Evolutionary conservation across 352 stramenopile genomes (phyloP), one percentile per base, ranked within the genome.

Genomic region (Peronospora farinosa): DNA sequence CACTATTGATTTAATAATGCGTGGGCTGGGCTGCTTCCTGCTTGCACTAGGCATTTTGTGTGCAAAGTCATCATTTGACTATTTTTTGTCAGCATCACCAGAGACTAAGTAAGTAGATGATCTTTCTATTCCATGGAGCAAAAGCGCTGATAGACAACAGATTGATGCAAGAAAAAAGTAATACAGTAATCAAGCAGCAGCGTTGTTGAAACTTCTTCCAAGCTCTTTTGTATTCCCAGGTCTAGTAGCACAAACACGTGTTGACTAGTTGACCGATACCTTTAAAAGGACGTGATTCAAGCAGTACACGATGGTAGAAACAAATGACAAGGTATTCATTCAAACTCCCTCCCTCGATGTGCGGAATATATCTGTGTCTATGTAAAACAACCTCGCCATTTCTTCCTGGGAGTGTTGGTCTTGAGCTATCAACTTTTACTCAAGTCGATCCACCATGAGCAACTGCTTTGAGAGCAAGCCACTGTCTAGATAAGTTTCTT

Each of bases 41-140:
- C 70, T 95, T 17, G 81, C 70, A 23, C 69, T 95, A 35, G 84
- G 81, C 3, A 46, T 84, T 3, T 54, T 91, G 15, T 95, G 81
- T 50, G 83, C 84, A 25, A 95, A 95, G 57, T 95, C 84, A 37
- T 86, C 84, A 15, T 51, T 91, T 25, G 81, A 91, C 19, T 92
- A 92, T 54, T 95, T 95, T 25, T 58, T 92, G 10, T 77, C 58
- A 41, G 55, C 59, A 10, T 37, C 64, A 7, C 35, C 65, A 12
- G 65, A 83, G 35, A 50, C 66, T 21, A 79, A 74, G 21, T 66
- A 59, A 2, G n/a, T n/a, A 9, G 16, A 19, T 23, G 27, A 36
- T 27, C 12, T 42, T 8, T 11, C n/a, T 19, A 31, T 33, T 47
- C 43, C n/a, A 42, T 2, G 19, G 6, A 11, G 17, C 13, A n/a